Base-by-base conservation (phyloP, 352 stramenopile genomes). In the Globisporangium nagaii region DNA sequence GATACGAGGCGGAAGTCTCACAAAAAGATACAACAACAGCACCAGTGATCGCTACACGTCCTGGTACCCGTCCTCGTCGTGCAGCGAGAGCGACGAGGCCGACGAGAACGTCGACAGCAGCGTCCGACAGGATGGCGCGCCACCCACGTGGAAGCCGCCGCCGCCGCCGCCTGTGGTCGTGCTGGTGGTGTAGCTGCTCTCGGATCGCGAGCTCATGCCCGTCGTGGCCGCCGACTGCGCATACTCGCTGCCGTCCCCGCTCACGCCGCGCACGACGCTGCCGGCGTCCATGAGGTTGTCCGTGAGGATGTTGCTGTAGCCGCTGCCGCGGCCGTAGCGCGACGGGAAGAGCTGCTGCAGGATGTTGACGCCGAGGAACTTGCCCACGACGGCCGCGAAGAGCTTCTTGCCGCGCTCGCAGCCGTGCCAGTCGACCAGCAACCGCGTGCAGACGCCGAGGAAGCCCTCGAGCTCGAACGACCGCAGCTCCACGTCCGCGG, bases 301-400 rank as follows among this genome's bases (percentile, higher is more conserved):
- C 32, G 19, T 10, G 42, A 40, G 24, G 15, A 27, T 25, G 22
- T n/a, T n/a, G 17, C 27, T n/a, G 35, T 53, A 45, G 25, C 27
- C 25, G 3, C 43, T 52, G 5, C 42, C 42, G 13, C 25, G 42
- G 2, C 43, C 54, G 27, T 49, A 60, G 7, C 27, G 54, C 19
- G 42, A 48, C n/a, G 54, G 54, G 4, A 53, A 54, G 34, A 62
- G 56, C 35, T 52, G 46, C 37, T 49, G 32, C 5, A 62, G 68
- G 31, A 88, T 44, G 24, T 89, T 71, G n/a, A 81, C 56, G 32
- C 66, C 70, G 2, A 86, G 48, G 43, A 89, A 89, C 54, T 73
- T 72, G 37, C 78, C 71, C 43, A 89, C 31, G 4, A 71, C 56
- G 27, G 59, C 31, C 4, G 56, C 53, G 46, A 76, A 76, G 52